Evolutionary conservation across 441 rosid species (phyloP), one percentile per base, ranked within the genome.

Genomic region (Jatropha podagrica): DNA sequence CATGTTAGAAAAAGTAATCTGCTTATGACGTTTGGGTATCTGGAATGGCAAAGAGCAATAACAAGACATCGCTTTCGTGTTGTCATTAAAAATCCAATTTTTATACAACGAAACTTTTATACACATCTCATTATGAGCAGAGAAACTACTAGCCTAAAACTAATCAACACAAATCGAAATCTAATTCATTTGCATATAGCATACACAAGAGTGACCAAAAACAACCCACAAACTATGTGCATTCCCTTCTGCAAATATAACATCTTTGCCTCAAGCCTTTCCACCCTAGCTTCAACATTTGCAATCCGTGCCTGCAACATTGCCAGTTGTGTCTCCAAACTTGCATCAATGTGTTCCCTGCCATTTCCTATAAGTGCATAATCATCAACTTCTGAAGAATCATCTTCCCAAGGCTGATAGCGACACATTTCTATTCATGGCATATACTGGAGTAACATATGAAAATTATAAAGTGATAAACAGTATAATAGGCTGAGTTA

Each of bases 331-430:
- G 74, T 66, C 71, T 66, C 81, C 81, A 77, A 78, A 54, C 65
- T 68, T 3, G 42, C 65, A 20, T 40, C 75, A 0, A 60, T 56
- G 48, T 18, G 67, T 48, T 41, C 77, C 51, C 67, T 26, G n/a
- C 41, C 79, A 63, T 73, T 78, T 78, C 51, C 14, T 3, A 32
- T 76, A 41, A 3, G 73, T 42, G 52, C 12, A 71, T 44, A 42
- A 55, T 81, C 77, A 65, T 78, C 82, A 72, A 8, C 65, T n/a
- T 66, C 52, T 11, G 64, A 55, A n/a, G 64, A 74, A 78, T 80
- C 76, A n/a, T 74, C 80, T 48, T 82, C 85, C 84, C 73, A 78
- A 38, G 77, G 65, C 51, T 79, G 71, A 70, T 79, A 62, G 62
- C 4, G 68, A 63, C 85, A 80, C 84, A 82, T 84, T 69, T 76